Evolutionary conservation across 257 asterid genomes (phyloP).

Genomic region (Fraxinus americana): DNA sequence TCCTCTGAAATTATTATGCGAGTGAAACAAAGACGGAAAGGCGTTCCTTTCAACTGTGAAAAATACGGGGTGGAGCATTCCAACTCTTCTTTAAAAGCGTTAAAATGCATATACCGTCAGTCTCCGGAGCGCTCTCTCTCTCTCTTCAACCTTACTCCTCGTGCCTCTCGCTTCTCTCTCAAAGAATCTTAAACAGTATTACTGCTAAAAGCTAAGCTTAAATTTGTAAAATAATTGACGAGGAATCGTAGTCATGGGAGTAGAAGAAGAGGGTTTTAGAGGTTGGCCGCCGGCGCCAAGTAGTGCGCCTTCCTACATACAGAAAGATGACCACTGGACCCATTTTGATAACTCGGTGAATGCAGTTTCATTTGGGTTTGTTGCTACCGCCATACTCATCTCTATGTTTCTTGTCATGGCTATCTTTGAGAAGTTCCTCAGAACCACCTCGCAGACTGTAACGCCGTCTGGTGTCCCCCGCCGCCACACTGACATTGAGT

Average conservation of each 20-base stretch:
- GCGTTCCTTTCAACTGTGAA: too few relatives aligned
- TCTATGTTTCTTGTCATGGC: constrained; percentile 97
- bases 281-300: constrained; percentile 65
- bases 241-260: constrained; percentile 52
- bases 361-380: constrained; percentile 91
- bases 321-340: constrained; percentile 78
- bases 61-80: too few relatives aligned
- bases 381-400: constrained; percentile 89
- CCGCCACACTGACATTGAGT: constrained; percentile 49
- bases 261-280: constrained; percentile 61
- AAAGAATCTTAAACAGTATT: constrained; percentile 26
- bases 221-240: background rate
- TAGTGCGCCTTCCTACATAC: constrained; percentile 59
- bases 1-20: too few relatives aligned
- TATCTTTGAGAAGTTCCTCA: constrained; percentile 74
- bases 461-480: constrained; percentile 44
- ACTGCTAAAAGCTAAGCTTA: constrained; percentile 15
- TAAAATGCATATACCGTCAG: background rate
- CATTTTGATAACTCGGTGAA: constrained; percentile 85
- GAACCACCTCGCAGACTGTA: constrained; percentile 56
- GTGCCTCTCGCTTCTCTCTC: background rate
- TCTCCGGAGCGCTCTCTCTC: constrained; percentile 10
- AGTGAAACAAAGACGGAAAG: too few relatives aligned
- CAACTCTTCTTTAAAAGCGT: constrained; percentile 15
- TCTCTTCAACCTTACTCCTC: constrained; percentile 21